Base-by-base conservation (phyloP, 208 protist genomes). In the Histomonas meleagridis region DNA sequence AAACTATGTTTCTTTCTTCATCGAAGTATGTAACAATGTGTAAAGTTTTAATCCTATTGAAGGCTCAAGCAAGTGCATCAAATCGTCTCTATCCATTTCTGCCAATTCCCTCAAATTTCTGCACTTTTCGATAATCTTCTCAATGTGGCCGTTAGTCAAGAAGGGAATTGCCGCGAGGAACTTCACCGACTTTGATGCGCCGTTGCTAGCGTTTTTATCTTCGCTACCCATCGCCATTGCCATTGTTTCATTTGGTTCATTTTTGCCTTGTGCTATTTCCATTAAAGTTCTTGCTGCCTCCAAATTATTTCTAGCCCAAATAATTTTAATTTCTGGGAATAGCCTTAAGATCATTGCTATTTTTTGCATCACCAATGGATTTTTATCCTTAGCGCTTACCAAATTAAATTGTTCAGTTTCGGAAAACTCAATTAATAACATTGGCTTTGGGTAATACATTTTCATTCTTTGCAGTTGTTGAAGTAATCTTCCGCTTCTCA, bases 391-490 rank as follows among this genome's bases (percentile, higher is more conserved):
- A 32, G 26, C 70, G 51, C n/a, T 46, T 16, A 81, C 21, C 23
- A 43, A 4, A 28, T 81, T 81, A 81, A 51, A 81, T 51, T 81
- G 40, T 12, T 76, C 65, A 51, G 51, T 43, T 51, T 81, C 70
- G 43, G n/a, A 18, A 28, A 81, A 81, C 18, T 81, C 70, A 35
- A 81, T 32, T 10, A 81, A 23, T 10, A 81, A 21, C 7, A 81
- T 38, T 51, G 70, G 70, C 23, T 18, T 23, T 51, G 26, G 3
- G n/a, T 81, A 81, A 81, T 32, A 81, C 23, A 51, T 18, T 2
- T 81, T 32, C 70, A 81, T 81, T 51, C 70, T 81, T 81, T 81
- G 70, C 1, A 81, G 26, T 51, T 81, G 70, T 81, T 81, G 70
- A n/a, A 81, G 43, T 32, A 81, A 51, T 51, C 70, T 3, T 51